A percentile compares a stretch with the other conserved stretches of the same genome.
Evolutionary conservation across 352 stramenopile species (phyloP).

Genomic region (Pythium biforme): DNA sequence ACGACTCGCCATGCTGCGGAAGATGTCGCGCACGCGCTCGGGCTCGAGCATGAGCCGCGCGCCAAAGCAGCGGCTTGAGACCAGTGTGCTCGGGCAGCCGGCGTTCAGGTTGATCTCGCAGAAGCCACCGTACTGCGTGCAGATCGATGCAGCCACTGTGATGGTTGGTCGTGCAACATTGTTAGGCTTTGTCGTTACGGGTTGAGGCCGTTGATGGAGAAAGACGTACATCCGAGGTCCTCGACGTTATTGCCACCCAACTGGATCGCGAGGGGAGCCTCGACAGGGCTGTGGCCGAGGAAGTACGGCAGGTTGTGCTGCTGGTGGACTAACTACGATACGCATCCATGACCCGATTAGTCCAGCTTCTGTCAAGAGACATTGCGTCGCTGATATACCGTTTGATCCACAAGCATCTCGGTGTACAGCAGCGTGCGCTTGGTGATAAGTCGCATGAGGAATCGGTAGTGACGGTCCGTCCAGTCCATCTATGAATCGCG

Average conservation of each 20-base stretch:
- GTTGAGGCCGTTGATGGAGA: not conserved
- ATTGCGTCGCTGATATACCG: constrained; percentile 46
- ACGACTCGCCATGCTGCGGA: constrained; percentile 75
- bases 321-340: constrained; percentile 70
- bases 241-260: constrained; percentile 91
- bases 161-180: not conserved
- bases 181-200: too few relatives aligned
- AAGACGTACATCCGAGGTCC: constrained; percentile 58
- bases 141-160: constrained; percentile 72
- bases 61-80: constrained; percentile 92
- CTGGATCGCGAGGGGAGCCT: constrained; percentile 93
- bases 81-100: constrained; percentile 89
- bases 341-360: not conserved
- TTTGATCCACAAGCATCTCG: constrained; percentile 99
- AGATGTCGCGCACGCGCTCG: constrained; percentile 92
- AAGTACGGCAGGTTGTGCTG: constrained; percentile 89
- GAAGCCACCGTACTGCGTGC: constrained; percentile 86
- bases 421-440: constrained; percentile 94
- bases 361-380: not conserved
- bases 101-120: constrained; percentile 97
- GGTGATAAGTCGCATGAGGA: constrained; percentile 94
- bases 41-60: constrained; percentile 97
- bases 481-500: constrained; percentile 93
- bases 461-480: constrained; percentile 94
- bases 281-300: constrained; percentile 75